Conservation (phyloP, 176 grass and related monocot species). For the Puya raimondii region DNA sequence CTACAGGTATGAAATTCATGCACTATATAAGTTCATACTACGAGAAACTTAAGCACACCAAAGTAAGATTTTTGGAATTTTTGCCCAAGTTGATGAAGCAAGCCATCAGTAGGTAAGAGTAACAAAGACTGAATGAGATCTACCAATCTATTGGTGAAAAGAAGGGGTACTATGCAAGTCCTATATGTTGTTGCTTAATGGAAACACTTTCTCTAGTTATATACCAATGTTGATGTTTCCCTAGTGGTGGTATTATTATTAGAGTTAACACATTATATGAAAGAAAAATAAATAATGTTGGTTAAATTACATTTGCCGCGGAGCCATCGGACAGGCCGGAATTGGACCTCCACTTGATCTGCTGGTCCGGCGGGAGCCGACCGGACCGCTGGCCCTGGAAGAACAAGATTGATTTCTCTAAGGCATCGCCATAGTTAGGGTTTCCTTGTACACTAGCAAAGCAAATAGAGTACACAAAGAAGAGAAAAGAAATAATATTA, state of each 20-base stretch:
- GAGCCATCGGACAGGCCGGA: slow-evolving; percentile 75
- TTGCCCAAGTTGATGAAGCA: neutral
- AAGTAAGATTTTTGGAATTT: neutral
- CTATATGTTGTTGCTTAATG: no score
- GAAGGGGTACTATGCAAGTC: no score
- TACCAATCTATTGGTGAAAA: no score
- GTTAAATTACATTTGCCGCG: slow-evolving; percentile 37
- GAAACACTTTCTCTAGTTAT: neutral
- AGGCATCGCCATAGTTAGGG: slow-evolving; percentile 61
- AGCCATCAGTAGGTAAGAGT: no score
- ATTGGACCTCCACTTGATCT: slow-evolving; percentile 61
- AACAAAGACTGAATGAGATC: no score
- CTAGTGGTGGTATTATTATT: no score
- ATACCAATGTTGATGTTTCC: neutral
- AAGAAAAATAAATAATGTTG: neutral
- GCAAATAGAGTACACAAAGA: slow-evolving; percentile 1
- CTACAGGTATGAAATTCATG: slow-evolving; percentile 20
- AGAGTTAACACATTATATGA: neutral
- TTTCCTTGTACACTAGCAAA: slow-evolving; percentile 6
- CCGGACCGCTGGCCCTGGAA: slow-evolving; percentile 89
- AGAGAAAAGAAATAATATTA: neutral
- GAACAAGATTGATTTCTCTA: slow-evolving; percentile 68
- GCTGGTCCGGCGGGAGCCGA: slow-evolving; percentile 49
- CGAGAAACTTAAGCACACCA: no score
- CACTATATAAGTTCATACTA: neutral